Evolutionary conservation across 176 grass and related monocot species (phyloP), one percentile per base, ranked within the genome.

Genomic region (Thinopyrum elongatum): DNA sequence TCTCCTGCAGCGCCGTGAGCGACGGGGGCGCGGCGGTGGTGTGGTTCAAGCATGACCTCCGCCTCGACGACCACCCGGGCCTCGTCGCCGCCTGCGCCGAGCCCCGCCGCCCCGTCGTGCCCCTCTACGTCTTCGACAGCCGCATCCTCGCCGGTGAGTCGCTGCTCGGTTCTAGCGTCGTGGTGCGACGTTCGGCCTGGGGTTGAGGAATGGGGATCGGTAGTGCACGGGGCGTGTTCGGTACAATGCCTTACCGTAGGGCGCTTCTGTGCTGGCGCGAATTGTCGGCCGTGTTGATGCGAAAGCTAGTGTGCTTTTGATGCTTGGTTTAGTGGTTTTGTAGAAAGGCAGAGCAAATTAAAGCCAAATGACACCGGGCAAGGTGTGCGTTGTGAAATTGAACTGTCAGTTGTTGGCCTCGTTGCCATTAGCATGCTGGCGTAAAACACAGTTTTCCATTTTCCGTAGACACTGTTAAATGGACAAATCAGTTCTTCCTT

Each of bases 31-130:
- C 91, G 16, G 93, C 93, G 15, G 84, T 98, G 81, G 93, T 98
- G 72, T 98, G 96, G 96, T 98, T 95, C 80, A 98, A 95, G 96
- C 92, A 95, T 83, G 96, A 98, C 42, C 93, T 98, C 72, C 91
- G 96, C 82, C 44, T 92, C 61, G 88, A 95, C 53, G 96, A 95
- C 83, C 93, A 95, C 81, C 96, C 93, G 10, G 93, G 96, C 46
- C 82, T 94, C 59, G 87, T 57, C 87, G 86, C 90, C 65, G 93
- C 93, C 78, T 89, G 78, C 79, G 91, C 90, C 12, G 80, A 87
- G 71, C 86, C 86, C 84, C 88, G 88, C 74, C 71, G 89, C 77
- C 79, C 62, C 19, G 93, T 98, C 33, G 53, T 98, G 66, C 96
- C 96, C 46, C 88, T 98, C 70, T 98, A 95, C 79, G 93, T 98